Evolutionary conservation across 2,329 filamentous ascomycete genomes (phyloP).

Genomic region (Corynespora cassiicola): DNA sequence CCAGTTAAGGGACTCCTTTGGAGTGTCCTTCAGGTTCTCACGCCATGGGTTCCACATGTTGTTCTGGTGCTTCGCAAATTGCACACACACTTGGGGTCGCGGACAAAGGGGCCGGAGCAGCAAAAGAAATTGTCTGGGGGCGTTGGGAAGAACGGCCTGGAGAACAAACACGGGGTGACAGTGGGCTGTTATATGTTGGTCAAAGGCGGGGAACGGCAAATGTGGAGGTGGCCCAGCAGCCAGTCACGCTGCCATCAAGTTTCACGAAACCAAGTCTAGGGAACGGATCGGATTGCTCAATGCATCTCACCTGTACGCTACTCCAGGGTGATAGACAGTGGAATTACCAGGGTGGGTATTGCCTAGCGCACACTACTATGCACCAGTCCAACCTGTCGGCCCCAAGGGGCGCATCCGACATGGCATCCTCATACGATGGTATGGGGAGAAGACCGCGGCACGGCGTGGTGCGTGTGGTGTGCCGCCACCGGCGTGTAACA

Average conservation of each 20-base stretch:
- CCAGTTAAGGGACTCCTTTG: constrained; percentile 77
- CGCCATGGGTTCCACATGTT: constrained; percentile 46
- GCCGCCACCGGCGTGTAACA: neutral
- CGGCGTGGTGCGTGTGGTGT: neutral
- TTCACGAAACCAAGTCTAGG: no score
- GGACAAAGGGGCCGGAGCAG: constrained; percentile 13
- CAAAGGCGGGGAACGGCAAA: constrained; percentile 3
- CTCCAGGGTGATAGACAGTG: no score
- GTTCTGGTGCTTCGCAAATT: constrained; percentile 41
- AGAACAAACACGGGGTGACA: constrained; percentile 37
- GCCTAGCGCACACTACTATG: neutral
- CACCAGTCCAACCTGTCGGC: neutral
- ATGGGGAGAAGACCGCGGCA: neutral
- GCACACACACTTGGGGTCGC: constrained; percentile 51
- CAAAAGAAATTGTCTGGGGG: constrained; percentile 36
- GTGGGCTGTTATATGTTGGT: constrained; percentile 19
- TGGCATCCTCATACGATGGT: no score
- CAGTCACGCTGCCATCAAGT: neutral
- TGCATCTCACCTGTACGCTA: no score
- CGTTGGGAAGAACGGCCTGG: constrained; percentile 2
- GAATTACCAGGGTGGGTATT: constrained; percentile 8
- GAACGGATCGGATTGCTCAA: no score
- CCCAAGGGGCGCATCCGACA: neutral
- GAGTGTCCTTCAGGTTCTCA: constrained; percentile 66
- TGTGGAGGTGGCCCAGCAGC: neutral